Conservation (phyloP, 805 yeast genomes). For the Starmerella apicola region DNA sequence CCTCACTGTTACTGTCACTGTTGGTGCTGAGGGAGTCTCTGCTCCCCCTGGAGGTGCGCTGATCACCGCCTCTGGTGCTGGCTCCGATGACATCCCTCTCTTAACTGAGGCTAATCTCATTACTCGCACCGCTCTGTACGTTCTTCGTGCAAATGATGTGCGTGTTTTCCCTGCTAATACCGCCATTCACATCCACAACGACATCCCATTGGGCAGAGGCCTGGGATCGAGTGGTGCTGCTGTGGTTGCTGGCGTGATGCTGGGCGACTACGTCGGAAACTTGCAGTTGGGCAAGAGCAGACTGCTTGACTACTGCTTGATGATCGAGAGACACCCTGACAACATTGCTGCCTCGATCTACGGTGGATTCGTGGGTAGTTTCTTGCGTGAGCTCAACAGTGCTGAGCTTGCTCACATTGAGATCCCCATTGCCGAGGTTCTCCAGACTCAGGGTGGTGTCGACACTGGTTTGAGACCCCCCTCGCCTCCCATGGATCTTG, state of each 20-base stretch:
- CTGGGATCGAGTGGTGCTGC: slow-evolving; percentile 97
- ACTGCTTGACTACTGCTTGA: slow-evolving; percentile 83
- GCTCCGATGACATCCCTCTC: slow-evolving; percentile 69
- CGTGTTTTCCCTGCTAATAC: slow-evolving; percentile 76
- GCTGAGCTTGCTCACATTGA: slow-evolving; percentile 63
- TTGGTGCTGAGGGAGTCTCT: slow-evolving; percentile 39
- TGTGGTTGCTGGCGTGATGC: slow-evolving; percentile 88
- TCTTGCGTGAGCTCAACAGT: slow-evolving; percentile 63
- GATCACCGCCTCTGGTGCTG: slow-evolving; percentile 62
- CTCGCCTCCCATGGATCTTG: slow-evolving; percentile 73
- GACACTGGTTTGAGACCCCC: slow-evolving; percentile 61
- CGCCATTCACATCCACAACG: slow-evolving; percentile 64
- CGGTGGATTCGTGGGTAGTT: slow-evolving; percentile 97
- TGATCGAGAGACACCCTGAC: slow-evolving; percentile 98
- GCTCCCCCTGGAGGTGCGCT: slow-evolving; percentile 28
- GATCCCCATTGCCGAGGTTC: slow-evolving; percentile 72
- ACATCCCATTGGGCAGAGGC: slow-evolving; percentile 94
- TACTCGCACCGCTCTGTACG: slow-evolving; percentile 86
- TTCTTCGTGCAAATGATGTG: slow-evolving; percentile 70
- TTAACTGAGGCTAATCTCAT: slow-evolving; percentile 69
- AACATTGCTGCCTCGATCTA: slow-evolving; percentile 97
- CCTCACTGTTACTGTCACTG: slow-evolving; percentile 53
- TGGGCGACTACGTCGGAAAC: slow-evolving; percentile 75
- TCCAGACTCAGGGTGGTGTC: slow-evolving; percentile 42
- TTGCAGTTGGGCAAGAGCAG: slow-evolving; percentile 63